Conservation (phyloP, 345 rosid genomes). For the Heritiera littoralis region DNA sequence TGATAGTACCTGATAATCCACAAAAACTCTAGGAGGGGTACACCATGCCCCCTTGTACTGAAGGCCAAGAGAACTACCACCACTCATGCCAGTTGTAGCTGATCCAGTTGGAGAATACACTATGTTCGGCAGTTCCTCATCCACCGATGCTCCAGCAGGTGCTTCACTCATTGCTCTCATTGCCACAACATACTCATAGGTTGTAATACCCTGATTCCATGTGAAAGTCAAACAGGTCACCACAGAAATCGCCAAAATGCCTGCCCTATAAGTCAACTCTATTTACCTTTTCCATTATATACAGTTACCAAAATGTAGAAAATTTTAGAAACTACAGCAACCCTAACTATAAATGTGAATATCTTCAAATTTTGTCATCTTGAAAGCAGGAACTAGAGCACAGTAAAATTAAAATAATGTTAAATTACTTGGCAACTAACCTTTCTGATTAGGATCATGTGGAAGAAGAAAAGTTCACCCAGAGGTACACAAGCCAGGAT, state of each 20-base stretch:
- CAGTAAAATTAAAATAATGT: slow-evolving; percentile 13
- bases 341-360: neutral
- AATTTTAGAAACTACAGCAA: slow-evolving; percentile 8
- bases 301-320: slow-evolving; percentile 1
- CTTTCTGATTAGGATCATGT: slow-evolving; percentile 89
- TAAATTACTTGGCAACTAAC: slow-evolving; percentile 40
- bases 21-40: slow-evolving; percentile 92
- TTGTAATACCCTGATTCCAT: slow-evolving; percentile 74
- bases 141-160: slow-evolving; percentile 74
- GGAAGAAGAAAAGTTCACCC: slow-evolving; percentile 97
- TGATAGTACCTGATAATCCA: slow-evolving; percentile 81
- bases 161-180: slow-evolving; percentile 94
- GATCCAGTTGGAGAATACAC: slow-evolving; percentile 85
- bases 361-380: slow-evolving; percentile 7
- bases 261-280: neutral
- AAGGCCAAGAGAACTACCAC: slow-evolving; percentile 83
- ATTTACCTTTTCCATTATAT: slow-evolving; percentile 1
- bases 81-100: slow-evolving; percentile 85
- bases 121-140: slow-evolving; percentile 65
- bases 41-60: slow-evolving; percentile 94
- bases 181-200: slow-evolving; percentile 89
- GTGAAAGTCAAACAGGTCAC: neutral
- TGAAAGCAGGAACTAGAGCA: neutral
- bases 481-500: slow-evolving; percentile 86
- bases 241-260: neutral